phyloP scores from a whole-genome alignment of 2,329 filamentous ascomycete species.

The Sarocladium kiliense region DNA sequence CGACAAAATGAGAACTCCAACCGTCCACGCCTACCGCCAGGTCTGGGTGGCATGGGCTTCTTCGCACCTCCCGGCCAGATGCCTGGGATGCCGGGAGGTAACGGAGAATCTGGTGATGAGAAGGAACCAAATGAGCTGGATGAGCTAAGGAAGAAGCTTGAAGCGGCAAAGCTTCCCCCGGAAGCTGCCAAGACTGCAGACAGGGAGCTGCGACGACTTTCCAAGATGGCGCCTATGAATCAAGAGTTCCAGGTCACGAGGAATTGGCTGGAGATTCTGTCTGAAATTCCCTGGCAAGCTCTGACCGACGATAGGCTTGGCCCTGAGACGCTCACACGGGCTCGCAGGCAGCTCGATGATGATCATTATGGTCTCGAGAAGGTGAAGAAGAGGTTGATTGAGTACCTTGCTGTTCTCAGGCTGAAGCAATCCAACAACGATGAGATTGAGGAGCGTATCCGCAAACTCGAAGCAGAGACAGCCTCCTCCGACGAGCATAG shows the following conservation, averaged over 20 bases:
- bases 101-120: constrained; percentile 53
- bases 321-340: constrained; percentile 68
- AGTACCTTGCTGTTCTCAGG: constrained; percentile 93
- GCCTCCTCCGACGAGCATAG: constrained; percentile 17
- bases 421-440: constrained; percentile 89
- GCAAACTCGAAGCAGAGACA: constrained; percentile 54
- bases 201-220: constrained; percentile 78
- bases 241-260: constrained; percentile 92
- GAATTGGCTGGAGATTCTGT: constrained; percentile 88
- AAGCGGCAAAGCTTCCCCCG: constrained; percentile 72
- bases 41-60: constrained; percentile 33
- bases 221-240: constrained; percentile 94
- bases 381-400: constrained; percentile 92
- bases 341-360: constrained; percentile 85
- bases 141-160: constrained; percentile 82
- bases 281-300: constrained; percentile 89
- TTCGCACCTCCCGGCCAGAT: constrained; percentile 29
- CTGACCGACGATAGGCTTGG: constrained; percentile 83
- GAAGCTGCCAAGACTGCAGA: constrained; percentile 91
- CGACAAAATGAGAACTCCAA: constrained; percentile 37
- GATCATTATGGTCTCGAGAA: constrained; percentile 96
- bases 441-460: constrained; percentile 75
- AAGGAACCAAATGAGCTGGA: constrained; percentile 87
- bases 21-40: constrained; percentile 17
- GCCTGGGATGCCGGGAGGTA: constrained; percentile 39